phyloP scores from a whole-genome alignment of 1,284 basidiomycete genomes.

The Abortiporus biennis region DNA sequence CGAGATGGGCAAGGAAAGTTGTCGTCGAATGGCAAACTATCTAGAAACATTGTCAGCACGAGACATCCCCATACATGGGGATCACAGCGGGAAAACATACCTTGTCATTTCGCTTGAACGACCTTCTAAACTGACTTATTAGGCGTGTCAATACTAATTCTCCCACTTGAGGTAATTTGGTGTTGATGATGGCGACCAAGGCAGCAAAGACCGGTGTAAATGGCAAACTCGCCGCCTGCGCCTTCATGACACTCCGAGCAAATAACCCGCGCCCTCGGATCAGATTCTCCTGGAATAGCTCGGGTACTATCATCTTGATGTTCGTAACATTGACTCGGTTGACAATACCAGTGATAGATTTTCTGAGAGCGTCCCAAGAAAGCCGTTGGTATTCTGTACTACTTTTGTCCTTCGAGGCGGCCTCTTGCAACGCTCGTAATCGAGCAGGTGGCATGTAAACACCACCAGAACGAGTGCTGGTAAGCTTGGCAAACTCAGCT shows the following conservation, averaged over 20 bases:
- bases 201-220: constrained; percentile 98
- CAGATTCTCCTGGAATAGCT: constrained; percentile 89
- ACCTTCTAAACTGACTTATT: constrained; percentile 91
- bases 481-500: constrained; percentile 78
- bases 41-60: constrained; percentile 31
- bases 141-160: constrained; percentile 87
- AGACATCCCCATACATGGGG: neutral
- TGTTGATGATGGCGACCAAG: constrained; percentile 92
- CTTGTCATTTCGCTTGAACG: constrained; percentile 98
- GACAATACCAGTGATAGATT: constrained; percentile 98
- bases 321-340: constrained; percentile 96
- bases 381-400: constrained; percentile 93
- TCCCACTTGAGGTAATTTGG: constrained; percentile 94
- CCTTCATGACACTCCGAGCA: constrained; percentile 94
- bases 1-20: constrained; percentile 94
- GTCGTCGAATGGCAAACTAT: constrained; percentile 91
- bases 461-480: constrained; percentile 81
- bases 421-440: constrained; percentile 86
- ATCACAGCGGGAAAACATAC: constrained; percentile 34
- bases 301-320: constrained; percentile 96
- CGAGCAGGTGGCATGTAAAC: constrained; percentile 96
- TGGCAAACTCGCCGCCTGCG: constrained; percentile 92
- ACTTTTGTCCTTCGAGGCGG: constrained; percentile 78
- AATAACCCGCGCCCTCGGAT: constrained; percentile 89
- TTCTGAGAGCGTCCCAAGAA: constrained; percentile 97